phyloP scores from a whole-genome alignment of 306 rosid species.

The Quercus bicolor region DNA sequence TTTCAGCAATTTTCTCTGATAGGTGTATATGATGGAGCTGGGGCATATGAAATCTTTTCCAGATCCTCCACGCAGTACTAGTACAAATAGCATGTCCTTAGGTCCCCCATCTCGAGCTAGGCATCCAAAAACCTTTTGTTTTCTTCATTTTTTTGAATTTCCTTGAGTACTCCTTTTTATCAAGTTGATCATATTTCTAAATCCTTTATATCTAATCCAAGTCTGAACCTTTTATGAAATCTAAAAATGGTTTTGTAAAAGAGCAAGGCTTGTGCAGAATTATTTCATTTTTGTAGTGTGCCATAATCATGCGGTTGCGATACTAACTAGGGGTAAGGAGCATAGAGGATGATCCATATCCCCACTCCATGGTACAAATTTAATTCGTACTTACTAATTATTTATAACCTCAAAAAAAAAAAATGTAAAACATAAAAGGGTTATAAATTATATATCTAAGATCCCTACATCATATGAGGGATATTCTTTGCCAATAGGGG shows the following conservation, averaged over 20 bases:
- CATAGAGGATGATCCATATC: too few relatives aligned
- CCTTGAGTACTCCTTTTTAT: not conserved
- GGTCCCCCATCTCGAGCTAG: slow-evolving; percentile 16
- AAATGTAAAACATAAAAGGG: too few relatives aligned
- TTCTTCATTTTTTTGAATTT: not conserved
- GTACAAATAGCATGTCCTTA: slow-evolving; percentile 9
- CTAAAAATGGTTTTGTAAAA: too few relatives aligned
- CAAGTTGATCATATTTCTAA: not conserved
- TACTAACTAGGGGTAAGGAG: too few relatives aligned
- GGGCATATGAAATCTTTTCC: not conserved
- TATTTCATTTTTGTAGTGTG: too few relatives aligned
- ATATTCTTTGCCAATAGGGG: too few relatives aligned
- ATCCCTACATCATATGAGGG: too few relatives aligned
- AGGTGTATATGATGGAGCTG: slow-evolving; percentile 11
- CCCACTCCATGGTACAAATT: not conserved
- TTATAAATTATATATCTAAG: too few relatives aligned
- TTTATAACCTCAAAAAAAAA: not conserved
- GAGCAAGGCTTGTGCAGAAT: too few relatives aligned
- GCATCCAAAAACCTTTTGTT: not conserved
- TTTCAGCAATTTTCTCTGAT: not conserved
- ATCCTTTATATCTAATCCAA: too few relatives aligned
- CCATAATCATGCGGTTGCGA: too few relatives aligned
- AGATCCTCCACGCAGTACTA: not conserved
- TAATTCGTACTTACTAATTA: not conserved
- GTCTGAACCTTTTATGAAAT: too few relatives aligned